These are phyloP conservation scores for Salix udensis DNA, from an alignment of 345 rosid genomes.

Conservation along the genomic window DNA sequence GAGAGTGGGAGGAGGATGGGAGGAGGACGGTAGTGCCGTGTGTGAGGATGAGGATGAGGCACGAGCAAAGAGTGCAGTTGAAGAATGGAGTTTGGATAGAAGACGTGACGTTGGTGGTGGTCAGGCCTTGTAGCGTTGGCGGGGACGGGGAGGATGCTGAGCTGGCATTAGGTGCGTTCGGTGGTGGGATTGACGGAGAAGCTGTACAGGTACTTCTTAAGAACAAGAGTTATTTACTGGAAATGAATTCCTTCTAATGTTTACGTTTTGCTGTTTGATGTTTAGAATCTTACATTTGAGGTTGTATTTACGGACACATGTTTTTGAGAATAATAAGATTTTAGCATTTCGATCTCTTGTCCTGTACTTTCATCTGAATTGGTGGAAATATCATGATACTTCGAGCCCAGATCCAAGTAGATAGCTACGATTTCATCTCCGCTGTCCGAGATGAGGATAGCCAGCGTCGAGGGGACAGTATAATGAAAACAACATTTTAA, in stretches of 20 bases:
- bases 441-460: too few relatives aligned
- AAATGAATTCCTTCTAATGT: constrained; percentile 44
- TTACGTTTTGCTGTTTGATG: too few relatives aligned
- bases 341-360: not conserved
- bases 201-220: constrained; percentile 31
- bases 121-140: constrained; percentile 26
- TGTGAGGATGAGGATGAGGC: constrained; percentile 53
- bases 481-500: too few relatives aligned
- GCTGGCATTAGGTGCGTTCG: constrained; percentile 42
- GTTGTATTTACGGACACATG: not conserved
- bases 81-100: constrained; percentile 20
- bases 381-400: too few relatives aligned
- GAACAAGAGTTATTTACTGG: constrained; percentile 34
- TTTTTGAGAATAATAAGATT: not conserved
- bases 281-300: not conserved
- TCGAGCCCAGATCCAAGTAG: too few relatives aligned
- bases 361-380: too few relatives aligned
- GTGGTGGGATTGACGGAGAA: constrained; percentile 28
- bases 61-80: constrained; percentile 25
- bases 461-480: too few relatives aligned
- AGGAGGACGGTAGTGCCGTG: constrained; percentile 35
- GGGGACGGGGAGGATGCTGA: constrained; percentile 37
- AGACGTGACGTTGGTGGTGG: constrained; percentile 44
- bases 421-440: too few relatives aligned
- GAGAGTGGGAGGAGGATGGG: constrained; percentile 10